A percentile compares a stretch with the other conserved stretches of the same genome.
phyloP scores from a whole-genome alignment of 495 filamentous ascomycete genomes.

The Penicillium robsamsonii region DNA sequence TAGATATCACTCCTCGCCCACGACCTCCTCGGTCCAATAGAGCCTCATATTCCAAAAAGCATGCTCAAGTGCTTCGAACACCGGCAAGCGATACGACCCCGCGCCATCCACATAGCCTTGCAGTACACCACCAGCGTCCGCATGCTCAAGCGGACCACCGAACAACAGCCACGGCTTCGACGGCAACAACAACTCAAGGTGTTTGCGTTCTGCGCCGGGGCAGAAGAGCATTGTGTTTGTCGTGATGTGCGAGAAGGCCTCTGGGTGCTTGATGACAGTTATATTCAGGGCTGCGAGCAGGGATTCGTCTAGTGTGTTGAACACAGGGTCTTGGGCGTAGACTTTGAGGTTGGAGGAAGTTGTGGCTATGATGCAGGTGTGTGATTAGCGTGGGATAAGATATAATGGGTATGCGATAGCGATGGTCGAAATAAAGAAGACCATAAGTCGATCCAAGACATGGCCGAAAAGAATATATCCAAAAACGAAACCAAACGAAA shows the following conservation, averaged over 20 bases:
- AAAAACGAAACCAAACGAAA: constrained; percentile 2
- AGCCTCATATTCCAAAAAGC: constrained; percentile 46
- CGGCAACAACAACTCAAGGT: constrained; percentile 36
- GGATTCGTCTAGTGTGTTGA: constrained; percentile 57
- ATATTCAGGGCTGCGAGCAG: constrained; percentile 56
- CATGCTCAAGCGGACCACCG: constrained; percentile 37
- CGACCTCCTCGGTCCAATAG: constrained; percentile 26
- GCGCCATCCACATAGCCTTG: constrained; percentile 22
- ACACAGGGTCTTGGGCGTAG: constrained; percentile 69
- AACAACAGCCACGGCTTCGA: constrained; percentile 33
- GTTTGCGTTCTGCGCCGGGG: constrained; percentile 43
- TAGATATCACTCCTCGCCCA: not conserved
- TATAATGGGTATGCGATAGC: not conserved
- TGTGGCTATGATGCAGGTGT: not conserved
- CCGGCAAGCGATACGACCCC: constrained; percentile 29
- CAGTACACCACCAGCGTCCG: constrained; percentile 27
- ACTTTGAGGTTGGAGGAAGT: constrained; percentile 24
- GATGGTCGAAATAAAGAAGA: not conserved
- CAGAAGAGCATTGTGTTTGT: constrained; percentile 61
- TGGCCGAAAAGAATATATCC: not conserved
- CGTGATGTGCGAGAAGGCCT: constrained; percentile 54
- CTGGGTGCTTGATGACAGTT: constrained; percentile 54
- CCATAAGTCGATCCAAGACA: not conserved
- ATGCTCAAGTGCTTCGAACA: constrained; percentile 38
- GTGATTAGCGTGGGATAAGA: not conserved